Conservation (phyloP, 768 basidiomycete genomes). For the Inosperma sp. region DNA sequence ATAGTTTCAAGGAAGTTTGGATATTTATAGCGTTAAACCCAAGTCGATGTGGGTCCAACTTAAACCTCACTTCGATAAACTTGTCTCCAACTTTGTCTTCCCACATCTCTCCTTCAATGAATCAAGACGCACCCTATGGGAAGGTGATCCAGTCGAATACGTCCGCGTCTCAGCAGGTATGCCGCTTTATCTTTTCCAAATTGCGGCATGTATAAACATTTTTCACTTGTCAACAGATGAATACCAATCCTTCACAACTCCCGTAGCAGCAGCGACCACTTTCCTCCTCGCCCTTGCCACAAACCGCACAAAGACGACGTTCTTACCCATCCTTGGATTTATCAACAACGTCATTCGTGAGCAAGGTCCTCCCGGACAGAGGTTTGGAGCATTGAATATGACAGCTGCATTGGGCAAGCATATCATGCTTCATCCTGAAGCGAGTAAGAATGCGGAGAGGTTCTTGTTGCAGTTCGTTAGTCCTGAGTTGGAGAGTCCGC, state of each 20-base stretch:
- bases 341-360: constrained; percentile 70
- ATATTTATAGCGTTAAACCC: constrained; percentile 68
- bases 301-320: constrained; percentile 77
- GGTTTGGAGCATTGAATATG: constrained; percentile 85
- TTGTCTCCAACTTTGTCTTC: constrained; percentile 81
- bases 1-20: neutral
- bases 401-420: constrained; percentile 68
- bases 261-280: constrained; percentile 71
- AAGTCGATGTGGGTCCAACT: constrained; percentile 87
- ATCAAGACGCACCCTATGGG: constrained; percentile 65
- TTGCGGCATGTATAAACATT: neutral
- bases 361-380: constrained; percentile 48
- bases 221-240: constrained; percentile 60
- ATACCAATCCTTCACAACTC: constrained; percentile 72
- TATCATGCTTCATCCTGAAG: constrained; percentile 82
- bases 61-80: constrained; percentile 76
- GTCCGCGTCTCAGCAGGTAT: constrained; percentile 70
- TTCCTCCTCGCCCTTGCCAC: constrained; percentile 76
- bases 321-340: constrained; percentile 74
- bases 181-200: constrained; percentile 1
- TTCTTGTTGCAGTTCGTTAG: constrained; percentile 73
- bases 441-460: constrained; percentile 70
- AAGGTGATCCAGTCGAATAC: constrained; percentile 80
- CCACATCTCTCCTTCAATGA: constrained; percentile 80
- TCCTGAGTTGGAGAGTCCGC: constrained; percentile 59